Evolutionary conservation across 2,329 filamentous ascomycete genomes (phyloP).

Genomic region (Fusarium musae): DNA sequence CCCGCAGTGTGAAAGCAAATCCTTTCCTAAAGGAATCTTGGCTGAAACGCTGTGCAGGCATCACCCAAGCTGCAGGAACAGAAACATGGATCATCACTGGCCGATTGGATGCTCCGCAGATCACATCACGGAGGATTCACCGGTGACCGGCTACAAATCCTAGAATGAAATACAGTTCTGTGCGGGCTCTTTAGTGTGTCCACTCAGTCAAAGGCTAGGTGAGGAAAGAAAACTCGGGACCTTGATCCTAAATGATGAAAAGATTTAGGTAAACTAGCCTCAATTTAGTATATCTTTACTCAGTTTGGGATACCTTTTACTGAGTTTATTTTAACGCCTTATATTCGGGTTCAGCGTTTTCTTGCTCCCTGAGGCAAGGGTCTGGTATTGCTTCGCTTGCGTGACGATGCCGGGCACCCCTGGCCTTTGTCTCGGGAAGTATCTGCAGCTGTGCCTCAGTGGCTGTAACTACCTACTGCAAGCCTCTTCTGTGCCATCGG

Average conservation of each 20-base stretch:
- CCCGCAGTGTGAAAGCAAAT: background rate
- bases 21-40: background rate
- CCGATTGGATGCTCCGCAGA: background rate
- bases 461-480: background rate
- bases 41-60: conserved; percentile 9
- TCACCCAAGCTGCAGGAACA: background rate
- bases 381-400: background rate
- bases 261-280: too few species aligned
- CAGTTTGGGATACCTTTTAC: too few species aligned
- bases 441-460: background rate
- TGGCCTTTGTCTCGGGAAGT: too few species aligned
- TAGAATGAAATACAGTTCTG: background rate
- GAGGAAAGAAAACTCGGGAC: too few species aligned
- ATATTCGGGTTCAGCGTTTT: too few species aligned
- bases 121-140: background rate
- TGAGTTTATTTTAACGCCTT: too few species aligned
- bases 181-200: background rate
- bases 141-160: background rate
- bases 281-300: too few species aligned
- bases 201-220: background rate
- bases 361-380: too few species aligned
- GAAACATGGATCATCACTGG: background rate
- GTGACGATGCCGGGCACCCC: background rate
- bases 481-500: background rate
- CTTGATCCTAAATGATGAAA: too few species aligned